These are phyloP conservation scores for Phyllosticta capitalensis DNA, from an alignment of 2,329 filamentous ascomycete genomes.

Conservation along the genomic window DNA sequence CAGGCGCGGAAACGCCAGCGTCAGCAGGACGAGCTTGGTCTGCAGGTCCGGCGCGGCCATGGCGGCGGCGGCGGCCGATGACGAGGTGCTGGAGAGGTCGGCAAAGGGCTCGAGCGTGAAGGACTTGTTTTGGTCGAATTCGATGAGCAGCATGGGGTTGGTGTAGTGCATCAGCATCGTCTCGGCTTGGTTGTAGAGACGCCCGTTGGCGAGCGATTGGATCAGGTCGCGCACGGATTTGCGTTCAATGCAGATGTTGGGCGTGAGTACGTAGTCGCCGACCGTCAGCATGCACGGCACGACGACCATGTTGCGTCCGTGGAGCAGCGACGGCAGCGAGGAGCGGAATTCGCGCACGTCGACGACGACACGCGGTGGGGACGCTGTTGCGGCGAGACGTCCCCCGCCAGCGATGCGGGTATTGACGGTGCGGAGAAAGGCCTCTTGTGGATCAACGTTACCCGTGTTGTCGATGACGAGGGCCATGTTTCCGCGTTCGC, in stretches of 20 bases:
- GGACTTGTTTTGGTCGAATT: conserved; percentile 94
- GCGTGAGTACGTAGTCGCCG: conserved; percentile 89
- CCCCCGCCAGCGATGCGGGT: conserved; percentile 94
- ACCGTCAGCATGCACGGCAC: conserved; percentile 95
- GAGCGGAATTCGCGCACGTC: conserved; percentile 96
- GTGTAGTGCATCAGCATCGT: conserved; percentile 93
- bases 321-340: conserved; percentile 79
- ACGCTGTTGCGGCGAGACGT: conserved; percentile 68
- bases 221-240: conserved; percentile 91
- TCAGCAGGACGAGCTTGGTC: conserved; percentile 83
- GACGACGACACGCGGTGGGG: conserved; percentile 83
- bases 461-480: conserved; percentile 67
- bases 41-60: conserved; percentile 63
- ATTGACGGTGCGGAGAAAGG: conserved; percentile 89
- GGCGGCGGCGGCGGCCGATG: conserved; percentile 50
- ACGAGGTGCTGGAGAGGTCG: conserved; percentile 38
- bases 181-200: conserved; percentile 85
- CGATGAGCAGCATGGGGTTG: conserved; percentile 82
- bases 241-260: conserved; percentile 84
- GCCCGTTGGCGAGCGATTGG: conserved; percentile 81
- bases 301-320: conserved; percentile 78
- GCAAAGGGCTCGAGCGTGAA: conserved; percentile 69
- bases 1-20: conserved; percentile 79
- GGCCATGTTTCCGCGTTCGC: conserved; percentile 88
- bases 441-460: conserved; percentile 74